Evolutionary conservation across 148 eudicot species (phyloP).

Genomic region (Silene uniflora): DNA sequence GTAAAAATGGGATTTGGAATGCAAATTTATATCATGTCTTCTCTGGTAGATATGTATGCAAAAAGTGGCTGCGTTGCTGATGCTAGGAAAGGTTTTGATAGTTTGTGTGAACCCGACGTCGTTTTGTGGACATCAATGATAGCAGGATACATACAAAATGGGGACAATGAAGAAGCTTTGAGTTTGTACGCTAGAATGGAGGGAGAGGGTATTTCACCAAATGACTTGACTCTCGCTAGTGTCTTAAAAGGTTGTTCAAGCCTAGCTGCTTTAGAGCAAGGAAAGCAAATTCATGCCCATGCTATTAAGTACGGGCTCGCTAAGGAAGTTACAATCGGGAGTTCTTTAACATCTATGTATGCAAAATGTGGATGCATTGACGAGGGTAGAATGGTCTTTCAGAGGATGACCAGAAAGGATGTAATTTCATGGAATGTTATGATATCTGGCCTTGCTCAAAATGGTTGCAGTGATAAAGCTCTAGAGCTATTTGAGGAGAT

Average conservation of each 20-base stretch:
- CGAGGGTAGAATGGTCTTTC: slow-evolving; percentile 45
- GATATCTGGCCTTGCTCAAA: slow-evolving; percentile 66
- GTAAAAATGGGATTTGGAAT: slow-evolving; percentile 45
- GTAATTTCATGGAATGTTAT: slow-evolving; percentile 59
- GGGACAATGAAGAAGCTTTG: slow-evolving; percentile 50
- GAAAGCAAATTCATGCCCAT: slow-evolving; percentile 62
- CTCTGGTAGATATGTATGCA: slow-evolving; percentile 64
- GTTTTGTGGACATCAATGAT: slow-evolving; percentile 72
- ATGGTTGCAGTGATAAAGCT: slow-evolving; percentile 50
- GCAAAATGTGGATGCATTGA: slow-evolving; percentile 56
- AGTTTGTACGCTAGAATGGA: slow-evolving; percentile 51
- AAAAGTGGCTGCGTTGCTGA: slow-evolving; percentile 43
- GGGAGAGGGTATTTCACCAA: slow-evolving; percentile 44
- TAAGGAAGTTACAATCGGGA: slow-evolving; percentile 38
- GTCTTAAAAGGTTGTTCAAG: slow-evolving; percentile 56
- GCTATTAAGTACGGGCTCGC: slow-evolving; percentile 51
- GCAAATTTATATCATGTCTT: slow-evolving; percentile 48
- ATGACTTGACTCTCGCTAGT: slow-evolving; percentile 51
- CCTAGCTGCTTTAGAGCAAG: slow-evolving; percentile 61
- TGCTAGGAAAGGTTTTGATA: slow-evolving; percentile 54
- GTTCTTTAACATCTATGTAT: slow-evolving; percentile 64
- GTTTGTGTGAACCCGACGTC: slow-evolving; percentile 48
- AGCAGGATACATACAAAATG: slow-evolving; percentile 54
- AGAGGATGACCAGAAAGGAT: slow-evolving; percentile 42
- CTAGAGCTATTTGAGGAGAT: slow-evolving; percentile 52